These are phyloP conservation scores for Triglochin maritima DNA, from an alignment of 106 monocot genomes.

Conservation along the genomic window DNA sequence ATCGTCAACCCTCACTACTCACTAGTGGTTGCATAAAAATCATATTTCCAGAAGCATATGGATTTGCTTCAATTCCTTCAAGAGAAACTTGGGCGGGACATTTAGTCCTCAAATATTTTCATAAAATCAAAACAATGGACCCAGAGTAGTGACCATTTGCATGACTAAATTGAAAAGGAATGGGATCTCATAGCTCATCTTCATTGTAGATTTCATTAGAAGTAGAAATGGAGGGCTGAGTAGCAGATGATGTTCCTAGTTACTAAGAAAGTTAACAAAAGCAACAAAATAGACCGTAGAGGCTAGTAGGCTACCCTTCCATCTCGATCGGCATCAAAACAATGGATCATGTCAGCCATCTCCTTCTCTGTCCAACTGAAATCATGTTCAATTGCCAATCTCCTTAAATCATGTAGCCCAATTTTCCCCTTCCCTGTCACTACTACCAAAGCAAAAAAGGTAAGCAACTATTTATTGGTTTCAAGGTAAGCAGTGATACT, in stretches of 20 bases:
- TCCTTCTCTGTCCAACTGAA: constrained; percentile 72
- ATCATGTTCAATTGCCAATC: constrained; percentile 62
- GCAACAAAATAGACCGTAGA: neutral
- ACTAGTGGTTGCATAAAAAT: too few relatives aligned
- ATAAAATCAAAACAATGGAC: neutral
- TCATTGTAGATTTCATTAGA: neutral
- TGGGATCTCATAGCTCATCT: neutral
- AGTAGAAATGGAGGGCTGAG: neutral
- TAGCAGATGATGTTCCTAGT: neutral
- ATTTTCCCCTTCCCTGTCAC: constrained; percentile 70
- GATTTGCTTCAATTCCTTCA: too few relatives aligned
- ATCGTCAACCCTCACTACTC: too few relatives aligned
- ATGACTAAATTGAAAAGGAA: neutral
- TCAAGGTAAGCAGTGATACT: too few relatives aligned
- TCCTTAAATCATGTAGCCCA: constrained; percentile 41
- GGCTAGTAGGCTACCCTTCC: constrained; percentile 37
- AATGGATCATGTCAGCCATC: constrained; percentile 65
- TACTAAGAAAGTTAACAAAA: neutral
- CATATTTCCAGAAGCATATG: too few relatives aligned
- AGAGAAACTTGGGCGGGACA: too few relatives aligned
- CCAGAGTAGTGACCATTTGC: neutral
- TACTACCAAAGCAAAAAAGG: constrained; percentile 23
- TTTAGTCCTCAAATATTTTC: too few relatives aligned
- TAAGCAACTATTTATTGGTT: too few relatives aligned
- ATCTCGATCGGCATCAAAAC: constrained; percentile 58